Conservation (phyloP, 257 asterid species). For the Paraleonurus japonicus region DNA sequence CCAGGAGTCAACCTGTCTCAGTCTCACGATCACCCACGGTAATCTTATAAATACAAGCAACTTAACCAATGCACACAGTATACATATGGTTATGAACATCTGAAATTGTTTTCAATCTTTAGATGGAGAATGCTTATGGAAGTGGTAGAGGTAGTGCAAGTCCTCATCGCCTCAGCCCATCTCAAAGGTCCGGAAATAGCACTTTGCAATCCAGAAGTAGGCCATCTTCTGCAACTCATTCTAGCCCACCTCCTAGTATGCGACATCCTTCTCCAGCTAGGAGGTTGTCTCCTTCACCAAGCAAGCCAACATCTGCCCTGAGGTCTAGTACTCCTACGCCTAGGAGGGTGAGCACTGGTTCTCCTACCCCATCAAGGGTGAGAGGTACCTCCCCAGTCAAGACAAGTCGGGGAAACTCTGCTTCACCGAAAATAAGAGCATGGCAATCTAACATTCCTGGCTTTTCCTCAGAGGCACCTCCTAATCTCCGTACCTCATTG, state of each 20-base stretch:
- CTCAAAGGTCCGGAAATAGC: constrained; percentile 55
- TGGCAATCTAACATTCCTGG: constrained; percentile 91
- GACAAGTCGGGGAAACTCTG: constrained; percentile 69
- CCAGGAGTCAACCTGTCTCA: constrained; percentile 85
- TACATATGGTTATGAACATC: background rate
- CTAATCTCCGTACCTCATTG: constrained; percentile 93
- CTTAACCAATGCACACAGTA: background rate
- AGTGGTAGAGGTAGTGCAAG: constrained; percentile 79
- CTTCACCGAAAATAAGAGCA: constrained; percentile 79
- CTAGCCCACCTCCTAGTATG: constrained; percentile 70
- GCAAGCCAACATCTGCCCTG: constrained; percentile 51
- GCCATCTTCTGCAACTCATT: constrained; percentile 54
- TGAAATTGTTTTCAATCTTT: constrained; percentile 25
- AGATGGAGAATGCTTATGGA: constrained; percentile 77
- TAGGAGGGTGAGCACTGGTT: constrained; percentile 65
- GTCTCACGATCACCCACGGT: constrained; percentile 84
- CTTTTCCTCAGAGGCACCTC: constrained; percentile 87
- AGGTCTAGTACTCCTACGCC: constrained; percentile 68
- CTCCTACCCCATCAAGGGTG: constrained; percentile 48
- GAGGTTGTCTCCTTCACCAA: constrained; percentile 67
- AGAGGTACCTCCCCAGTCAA: constrained; percentile 77
- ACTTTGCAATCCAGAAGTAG: constrained; percentile 61
- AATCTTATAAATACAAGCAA: background rate
- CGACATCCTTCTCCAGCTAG: constrained; percentile 55
- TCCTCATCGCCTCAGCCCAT: constrained; percentile 75